Percentiles rank a stretch among this genome's conserved stretches.
phyloP scores from a whole-genome alignment of 2,329 filamentous ascomycete species.

The Cytospora chrysosperma region DNA sequence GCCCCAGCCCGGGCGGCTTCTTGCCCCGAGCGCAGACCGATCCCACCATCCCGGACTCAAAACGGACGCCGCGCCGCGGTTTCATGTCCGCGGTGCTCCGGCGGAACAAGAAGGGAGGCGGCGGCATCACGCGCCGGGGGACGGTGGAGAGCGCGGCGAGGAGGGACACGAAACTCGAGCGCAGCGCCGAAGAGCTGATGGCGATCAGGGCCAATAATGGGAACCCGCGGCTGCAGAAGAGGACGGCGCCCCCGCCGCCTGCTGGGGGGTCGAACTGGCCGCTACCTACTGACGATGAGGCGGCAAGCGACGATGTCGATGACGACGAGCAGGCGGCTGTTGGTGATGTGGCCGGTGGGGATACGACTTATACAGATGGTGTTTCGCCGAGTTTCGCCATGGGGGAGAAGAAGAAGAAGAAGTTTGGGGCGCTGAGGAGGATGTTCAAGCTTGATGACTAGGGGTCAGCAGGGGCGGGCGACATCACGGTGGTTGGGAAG shows the following conservation, averaged over 20 bases:
- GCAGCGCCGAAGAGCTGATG: slow-evolving; percentile 53
- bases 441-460: slow-evolving; percentile 58
- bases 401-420: slow-evolving; percentile 55
- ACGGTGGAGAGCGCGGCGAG: slow-evolving; percentile 57
- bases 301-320: slow-evolving; percentile 31
- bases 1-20: slow-evolving; percentile 11
- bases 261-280: slow-evolving; percentile 46
- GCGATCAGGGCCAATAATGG: slow-evolving; percentile 40
- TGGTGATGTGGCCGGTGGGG: slow-evolving; percentile 5
- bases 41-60: slow-evolving; percentile 26
- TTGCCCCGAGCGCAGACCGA: slow-evolving; percentile 25
- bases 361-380: slow-evolving; percentile 8
- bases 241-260: slow-evolving; percentile 34
- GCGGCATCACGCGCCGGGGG: slow-evolving; percentile 52
- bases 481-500: neutral
- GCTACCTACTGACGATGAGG: slow-evolving; percentile 37
- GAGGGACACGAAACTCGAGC: slow-evolving; percentile 61
- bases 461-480: slow-evolving; percentile 20
- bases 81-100: slow-evolving; percentile 62
- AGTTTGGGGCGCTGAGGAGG: slow-evolving; percentile 63
- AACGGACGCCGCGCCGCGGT: slow-evolving; percentile 36
- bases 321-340: neutral
- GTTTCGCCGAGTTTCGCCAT: slow-evolving; percentile 17
- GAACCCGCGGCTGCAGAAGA: slow-evolving; percentile 11
- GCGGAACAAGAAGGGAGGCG: slow-evolving; percentile 56